Percentiles rank a stretch among this genome's conserved stretches.
Conservation (phyloP, 2,329 filamentous ascomycete species). For the Alternaria gansuensis region DNA sequence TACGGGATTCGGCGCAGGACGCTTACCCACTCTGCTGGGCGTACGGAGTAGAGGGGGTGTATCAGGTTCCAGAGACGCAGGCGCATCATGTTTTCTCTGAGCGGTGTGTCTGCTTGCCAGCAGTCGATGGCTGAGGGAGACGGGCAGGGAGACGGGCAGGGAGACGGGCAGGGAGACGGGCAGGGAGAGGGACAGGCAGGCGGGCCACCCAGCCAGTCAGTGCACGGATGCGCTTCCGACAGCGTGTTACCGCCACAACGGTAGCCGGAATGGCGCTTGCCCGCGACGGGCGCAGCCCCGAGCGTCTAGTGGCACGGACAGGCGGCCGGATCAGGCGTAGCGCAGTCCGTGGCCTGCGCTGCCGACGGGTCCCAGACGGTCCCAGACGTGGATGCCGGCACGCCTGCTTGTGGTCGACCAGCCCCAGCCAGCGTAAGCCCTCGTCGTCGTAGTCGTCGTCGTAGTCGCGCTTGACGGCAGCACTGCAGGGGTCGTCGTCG, state of each 20-base stretch:
- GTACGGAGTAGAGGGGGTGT: slow-evolving; percentile 5
- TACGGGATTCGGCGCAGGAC: slow-evolving; percentile 20
- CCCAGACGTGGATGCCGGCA: slow-evolving; percentile 26
- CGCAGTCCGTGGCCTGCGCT: slow-evolving; percentile 31
- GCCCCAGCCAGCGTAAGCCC: slow-evolving; percentile 29
- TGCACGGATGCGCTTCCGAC: slow-evolving; percentile 26
- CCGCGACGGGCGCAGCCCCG: slow-evolving; percentile 29
- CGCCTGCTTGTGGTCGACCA: slow-evolving; percentile 25
- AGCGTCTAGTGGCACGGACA: slow-evolving; percentile 30
- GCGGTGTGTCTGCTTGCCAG: slow-evolving; percentile 14
- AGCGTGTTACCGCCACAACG: slow-evolving; percentile 30
- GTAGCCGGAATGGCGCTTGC: slow-evolving; percentile 30
- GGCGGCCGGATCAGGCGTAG: slow-evolving; percentile 34
- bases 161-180: slow-evolving; percentile 15
- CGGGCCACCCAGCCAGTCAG: slow-evolving; percentile 22
- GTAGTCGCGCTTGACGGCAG: slow-evolving; percentile 16
- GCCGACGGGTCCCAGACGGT: slow-evolving; percentile 34
- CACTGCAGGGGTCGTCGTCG: slow-evolving; percentile 31
- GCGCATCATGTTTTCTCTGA: slow-evolving; percentile 4
- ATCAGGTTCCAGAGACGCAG: slow-evolving; percentile 5
- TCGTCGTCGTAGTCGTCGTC: slow-evolving; percentile 5
- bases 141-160: slow-evolving; percentile 12
- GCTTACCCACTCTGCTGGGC: slow-evolving; percentile 20
- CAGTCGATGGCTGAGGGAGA: background rate
- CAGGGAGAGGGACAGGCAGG: no score